Evolutionary conservation across 2,329 filamentous ascomycete species (phyloP).

Genomic region (Coleophoma eucalyptorum): DNA sequence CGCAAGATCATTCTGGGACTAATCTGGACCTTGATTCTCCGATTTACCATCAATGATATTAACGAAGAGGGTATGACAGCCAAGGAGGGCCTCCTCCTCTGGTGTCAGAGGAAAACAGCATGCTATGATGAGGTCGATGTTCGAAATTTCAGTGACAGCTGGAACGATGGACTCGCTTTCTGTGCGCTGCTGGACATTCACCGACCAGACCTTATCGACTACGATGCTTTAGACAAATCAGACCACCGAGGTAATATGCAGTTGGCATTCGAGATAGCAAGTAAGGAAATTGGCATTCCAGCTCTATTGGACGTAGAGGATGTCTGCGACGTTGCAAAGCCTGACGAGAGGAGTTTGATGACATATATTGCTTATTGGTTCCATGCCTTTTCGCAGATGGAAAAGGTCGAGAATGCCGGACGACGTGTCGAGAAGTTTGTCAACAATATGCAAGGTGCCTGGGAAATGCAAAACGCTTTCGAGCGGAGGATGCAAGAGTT

Average conservation of each 20-base stretch:
- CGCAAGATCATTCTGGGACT: slow-evolving; percentile 94
- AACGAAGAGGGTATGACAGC: slow-evolving; percentile 97
- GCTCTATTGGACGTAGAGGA: slow-evolving; percentile 95
- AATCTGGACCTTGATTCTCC: slow-evolving; percentile 96
- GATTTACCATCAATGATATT: slow-evolving; percentile 98
- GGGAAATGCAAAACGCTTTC: slow-evolving; percentile 98
- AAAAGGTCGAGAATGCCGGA: slow-evolving; percentile 96
- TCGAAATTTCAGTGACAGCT: slow-evolving; percentile 89
- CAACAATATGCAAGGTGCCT: slow-evolving; percentile 97
- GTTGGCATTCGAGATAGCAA: slow-evolving; percentile 92
- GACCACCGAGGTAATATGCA: slow-evolving; percentile 98
- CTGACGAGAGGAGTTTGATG: slow-evolving; percentile 95
- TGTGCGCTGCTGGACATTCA: slow-evolving; percentile 96
- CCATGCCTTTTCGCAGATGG: slow-evolving; percentile 98
- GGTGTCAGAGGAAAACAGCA: slow-evolving; percentile 98
- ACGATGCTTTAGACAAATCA: slow-evolving; percentile 86
- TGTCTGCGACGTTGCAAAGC: slow-evolving; percentile 93
- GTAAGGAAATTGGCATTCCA: slow-evolving; percentile 95
- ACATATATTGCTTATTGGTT: slow-evolving; percentile 99
- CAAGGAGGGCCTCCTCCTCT: slow-evolving; percentile 89
- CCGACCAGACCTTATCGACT: slow-evolving; percentile 94
- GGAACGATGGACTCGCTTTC: slow-evolving; percentile 96
- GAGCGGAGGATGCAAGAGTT: slow-evolving; percentile 87
- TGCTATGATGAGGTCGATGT: slow-evolving; percentile 98
- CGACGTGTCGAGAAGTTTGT: slow-evolving; percentile 97